Percentiles rank a stretch among this genome's conserved stretches.
phyloP scores from a whole-genome alignment of 1,284 basidiomycete species.

The Spongiforma sp. region DNA sequence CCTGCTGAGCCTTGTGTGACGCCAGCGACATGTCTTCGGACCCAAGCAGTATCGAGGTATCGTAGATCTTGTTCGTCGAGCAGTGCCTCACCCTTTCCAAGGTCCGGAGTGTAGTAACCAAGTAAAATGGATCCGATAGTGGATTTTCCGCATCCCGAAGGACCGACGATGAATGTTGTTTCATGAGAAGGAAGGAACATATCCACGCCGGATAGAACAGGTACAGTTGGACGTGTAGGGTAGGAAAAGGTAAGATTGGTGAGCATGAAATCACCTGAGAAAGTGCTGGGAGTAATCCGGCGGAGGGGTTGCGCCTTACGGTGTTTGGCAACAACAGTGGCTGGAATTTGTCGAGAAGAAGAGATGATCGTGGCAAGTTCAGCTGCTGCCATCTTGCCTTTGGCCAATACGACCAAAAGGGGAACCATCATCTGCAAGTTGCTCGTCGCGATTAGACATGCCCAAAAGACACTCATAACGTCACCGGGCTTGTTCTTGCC shows the following conservation, averaged over 20 bases:
- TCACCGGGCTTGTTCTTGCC: constrained; percentile 73
- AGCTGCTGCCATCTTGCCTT: constrained; percentile 66
- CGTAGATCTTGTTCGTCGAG: constrained; percentile 85
- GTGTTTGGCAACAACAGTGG: constrained; percentile 14
- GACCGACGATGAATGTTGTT: constrained; percentile 82
- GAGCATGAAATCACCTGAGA: constrained; percentile 80
- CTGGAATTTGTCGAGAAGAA: constrained; percentile 25
- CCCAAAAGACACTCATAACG: constrained; percentile 98
- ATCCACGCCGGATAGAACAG: constrained; percentile 55
- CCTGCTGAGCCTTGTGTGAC: constrained; percentile 71
- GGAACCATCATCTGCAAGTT: constrained; percentile 89
- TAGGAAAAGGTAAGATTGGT: constrained; percentile 83
- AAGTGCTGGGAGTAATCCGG: constrained; percentile 63
- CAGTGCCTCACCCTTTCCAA: constrained; percentile 60
- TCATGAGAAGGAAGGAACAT: constrained; percentile 75
- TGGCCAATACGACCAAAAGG: constrained; percentile 77
- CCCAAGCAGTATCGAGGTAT: constrained; percentile 80
- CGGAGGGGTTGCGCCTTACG: constrained; percentile 46
- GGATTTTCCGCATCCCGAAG: constrained; percentile 82
- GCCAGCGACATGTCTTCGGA: constrained; percentile 73
- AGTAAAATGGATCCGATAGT: constrained; percentile 82
- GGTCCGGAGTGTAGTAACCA: constrained; percentile 72
- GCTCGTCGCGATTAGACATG: constrained; percentile 87
- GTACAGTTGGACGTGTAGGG: constrained; percentile 65
- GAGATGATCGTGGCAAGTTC: constrained; percentile 32